A percentile compares a stretch with the other conserved stretches of the same genome.
Evolutionary conservation across 306 rosid genomes (phyloP).

Genomic region (Medicago lupulina): DNA sequence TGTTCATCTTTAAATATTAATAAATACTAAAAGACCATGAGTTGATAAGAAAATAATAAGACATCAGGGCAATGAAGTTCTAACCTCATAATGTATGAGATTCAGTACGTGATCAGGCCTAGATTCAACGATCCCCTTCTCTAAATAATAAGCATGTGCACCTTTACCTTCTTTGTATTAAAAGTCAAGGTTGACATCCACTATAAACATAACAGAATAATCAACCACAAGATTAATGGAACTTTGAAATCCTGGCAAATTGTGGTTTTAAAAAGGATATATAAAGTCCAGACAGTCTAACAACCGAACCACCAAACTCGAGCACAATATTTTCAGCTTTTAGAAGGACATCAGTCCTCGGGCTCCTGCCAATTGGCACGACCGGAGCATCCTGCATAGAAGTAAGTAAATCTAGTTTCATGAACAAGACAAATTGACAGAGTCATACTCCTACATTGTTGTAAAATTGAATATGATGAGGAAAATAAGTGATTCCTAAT

Average conservation of each 20-base stretch:
- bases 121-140: conserved; percentile 75
- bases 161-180: conserved; percentile 83
- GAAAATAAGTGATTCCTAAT: conserved; percentile 2
- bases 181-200: conserved; percentile 62
- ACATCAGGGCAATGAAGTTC: conserved; percentile 38
- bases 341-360: conserved; percentile 83
- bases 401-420: conserved; percentile 33
- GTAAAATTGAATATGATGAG: too few species aligned
- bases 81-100: conserved; percentile 95
- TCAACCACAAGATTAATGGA: conserved; percentile 11
- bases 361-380: conserved; percentile 91
- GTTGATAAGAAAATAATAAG: not conserved
- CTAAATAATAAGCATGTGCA: conserved; percentile 84
- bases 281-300: conserved; percentile 91
- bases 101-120: conserved; percentile 90
- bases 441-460: too few species aligned
- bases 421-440: too few species aligned
- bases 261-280: conserved; percentile 71
- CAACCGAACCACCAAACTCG: conserved; percentile 81
- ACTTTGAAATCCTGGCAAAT: conserved; percentile 29
- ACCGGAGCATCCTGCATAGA: conserved; percentile 73
- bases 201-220: conserved; percentile 29
- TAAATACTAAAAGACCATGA: conserved; percentile 17
- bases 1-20: conserved; percentile 24
- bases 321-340: conserved; percentile 79